Evolutionary conservation across 1,284 basidiomycete species (phyloP).

Genomic region (Ustilago lituana): DNA sequence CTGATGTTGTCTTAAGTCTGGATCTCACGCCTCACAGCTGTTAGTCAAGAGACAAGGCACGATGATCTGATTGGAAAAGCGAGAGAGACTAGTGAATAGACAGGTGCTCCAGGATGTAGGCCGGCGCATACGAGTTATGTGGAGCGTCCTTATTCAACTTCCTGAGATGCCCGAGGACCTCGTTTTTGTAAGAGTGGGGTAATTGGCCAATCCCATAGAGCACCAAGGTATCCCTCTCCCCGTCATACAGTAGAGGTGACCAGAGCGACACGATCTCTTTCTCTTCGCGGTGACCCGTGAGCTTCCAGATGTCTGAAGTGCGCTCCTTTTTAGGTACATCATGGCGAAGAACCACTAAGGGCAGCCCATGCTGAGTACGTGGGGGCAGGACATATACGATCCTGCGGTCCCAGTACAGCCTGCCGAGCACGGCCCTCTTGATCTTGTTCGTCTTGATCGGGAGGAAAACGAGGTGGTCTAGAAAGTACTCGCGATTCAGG

Average conservation of each 20-base stretch:
- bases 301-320: not conserved
- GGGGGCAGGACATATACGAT: not conserved
- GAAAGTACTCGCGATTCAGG: constrained; percentile 10
- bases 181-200: too few relatives aligned
- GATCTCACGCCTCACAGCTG: too few relatives aligned
- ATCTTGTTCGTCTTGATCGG: constrained; percentile 2
- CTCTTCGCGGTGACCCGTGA: not conserved
- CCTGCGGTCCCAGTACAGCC: not conserved
- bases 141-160: not conserved
- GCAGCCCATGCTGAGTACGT: not conserved
- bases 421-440: not conserved
- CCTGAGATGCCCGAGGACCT: too few relatives aligned
- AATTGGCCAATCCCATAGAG: constrained; percentile 20
- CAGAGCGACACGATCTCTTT: constrained; percentile 13
- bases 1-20: too few relatives aligned
- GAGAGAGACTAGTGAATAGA: too few relatives aligned
- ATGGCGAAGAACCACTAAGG: constrained; percentile 1
- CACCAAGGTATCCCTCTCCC: not conserved
- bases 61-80: too few relatives aligned
- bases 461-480: not conserved
- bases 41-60: too few relatives aligned
- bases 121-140: too few relatives aligned
- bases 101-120: too few relatives aligned
- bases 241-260: constrained; percentile 12
- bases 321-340: not conserved